Base-by-base conservation (phyloP, 2,329 filamentous ascomycete species). In the Phaeosphaeriaceae sp. region DNA sequence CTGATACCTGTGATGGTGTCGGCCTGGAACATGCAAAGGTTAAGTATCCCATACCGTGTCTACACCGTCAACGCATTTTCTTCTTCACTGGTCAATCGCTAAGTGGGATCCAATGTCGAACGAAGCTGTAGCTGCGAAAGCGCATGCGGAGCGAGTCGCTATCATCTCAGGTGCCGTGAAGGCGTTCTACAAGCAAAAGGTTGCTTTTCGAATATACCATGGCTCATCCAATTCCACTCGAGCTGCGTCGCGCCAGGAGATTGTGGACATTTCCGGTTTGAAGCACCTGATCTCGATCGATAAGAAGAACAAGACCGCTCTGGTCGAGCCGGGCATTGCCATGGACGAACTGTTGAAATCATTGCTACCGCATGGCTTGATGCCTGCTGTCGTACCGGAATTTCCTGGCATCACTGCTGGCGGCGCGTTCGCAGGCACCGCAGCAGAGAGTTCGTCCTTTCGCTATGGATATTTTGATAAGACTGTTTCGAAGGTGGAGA, bases 331-430 rank as follows among this genome's bases (percentile, higher is more conserved):
- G 0, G 89, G 89, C 58, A 87, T 89, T 1, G 80, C 86, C 0
- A 89, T 90, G 86, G 86, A 88, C 54, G 74, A 77, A 0, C 78
- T 90, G 0, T 81, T 89, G 0, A 79, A 83, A 54, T 83, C 81
- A 0, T 86, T 86, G 0, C 65, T 87, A 46, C 72, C 76, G 7
- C 67, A 85, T 47, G 83, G 83, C 0, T 76, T 90, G 0, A 75
- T 90, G 45, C 45, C 45, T n/a, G 1, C 48, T 55, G 86, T 90
- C 0, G 86, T 90, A 3, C 88, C 89, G 82, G 88, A 89, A 61
- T 90, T 58, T 85, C 87, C 0, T 84, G 86, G 86, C 0, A 89
- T 89, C 59, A 90, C 88, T 0, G 84, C 83, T 0, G 88, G 87
- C 7, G 87, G 88, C 1, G 86, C 84, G 0, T 89, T 87, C 67